Evolutionary conservation across 371 early-diverging fungal species (phyloP).

Genomic region (Dinochytrium kinnereticum): DNA sequence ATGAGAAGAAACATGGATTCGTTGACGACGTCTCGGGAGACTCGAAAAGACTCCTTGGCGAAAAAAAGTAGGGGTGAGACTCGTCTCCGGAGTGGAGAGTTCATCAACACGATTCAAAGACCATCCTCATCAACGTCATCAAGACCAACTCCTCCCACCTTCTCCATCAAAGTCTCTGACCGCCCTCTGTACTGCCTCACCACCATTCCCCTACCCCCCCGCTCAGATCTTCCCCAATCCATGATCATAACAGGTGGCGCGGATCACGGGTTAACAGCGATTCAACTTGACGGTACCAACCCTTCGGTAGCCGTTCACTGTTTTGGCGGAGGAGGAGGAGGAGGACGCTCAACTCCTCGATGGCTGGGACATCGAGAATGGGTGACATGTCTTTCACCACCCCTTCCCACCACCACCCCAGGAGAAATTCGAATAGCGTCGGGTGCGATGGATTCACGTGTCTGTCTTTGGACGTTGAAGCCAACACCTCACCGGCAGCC

Average conservation of each 20-base stretch:
- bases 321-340: neutral
- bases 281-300: neutral
- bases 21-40: too few relatives aligned
- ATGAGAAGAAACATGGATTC: too few relatives aligned
- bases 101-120: too few relatives aligned
- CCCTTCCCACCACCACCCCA: neutral
- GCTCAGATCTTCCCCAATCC: neutral
- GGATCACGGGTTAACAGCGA: neutral
- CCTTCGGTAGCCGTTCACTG: neutral
- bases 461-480: conserved; percentile 33
- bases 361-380: conserved; percentile 40
- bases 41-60: too few relatives aligned
- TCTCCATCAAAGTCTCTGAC: neutral
- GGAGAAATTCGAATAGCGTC: too few relatives aligned
- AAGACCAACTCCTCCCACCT: neutral
- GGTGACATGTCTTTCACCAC: conserved; percentile 35
- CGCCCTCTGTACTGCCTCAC: conserved; percentile 6
- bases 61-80: too few relatives aligned
- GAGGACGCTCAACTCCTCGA: neutral
- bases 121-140: neutral
- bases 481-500: neutral
- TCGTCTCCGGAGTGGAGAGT: too few relatives aligned
- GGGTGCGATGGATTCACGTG: conserved; percentile 42
- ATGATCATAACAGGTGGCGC: neutral
- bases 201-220: neutral